Evolutionary conservation across 208 protist genomes (phyloP).

Genomic region (Blastocrithidia nonstop): DNA sequence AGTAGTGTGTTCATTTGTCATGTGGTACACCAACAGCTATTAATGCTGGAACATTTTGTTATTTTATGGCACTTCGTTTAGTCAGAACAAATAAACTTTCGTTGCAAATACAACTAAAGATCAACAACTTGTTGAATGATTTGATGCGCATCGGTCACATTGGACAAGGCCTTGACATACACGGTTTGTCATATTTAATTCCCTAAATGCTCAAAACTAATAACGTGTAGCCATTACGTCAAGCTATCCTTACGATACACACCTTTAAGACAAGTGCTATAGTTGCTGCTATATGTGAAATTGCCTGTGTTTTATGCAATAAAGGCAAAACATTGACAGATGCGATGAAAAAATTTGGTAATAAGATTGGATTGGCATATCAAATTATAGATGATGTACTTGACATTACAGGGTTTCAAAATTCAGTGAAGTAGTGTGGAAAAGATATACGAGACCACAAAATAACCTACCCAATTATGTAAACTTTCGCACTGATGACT

Average conservation of each 20-base stretch:
- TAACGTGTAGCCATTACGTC: conserved; percentile 8
- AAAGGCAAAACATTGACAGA: conserved; percentile 7
- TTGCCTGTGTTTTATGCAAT: conserved; percentile 38
- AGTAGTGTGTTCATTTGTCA: conserved; percentile 24
- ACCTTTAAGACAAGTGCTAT: conserved; percentile 37
- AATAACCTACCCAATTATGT: conserved; percentile 43
- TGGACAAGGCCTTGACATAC: conserved; percentile 56
- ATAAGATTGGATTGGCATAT: conserved; percentile 31
- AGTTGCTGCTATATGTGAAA: conserved; percentile 15
- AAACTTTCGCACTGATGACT: conserved; percentile 18
- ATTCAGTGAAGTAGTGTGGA: conserved; percentile 13
- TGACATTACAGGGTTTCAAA: conserved; percentile 22
- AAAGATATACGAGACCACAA: conserved; percentile 40
- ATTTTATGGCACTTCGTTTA: conserved; percentile 39
- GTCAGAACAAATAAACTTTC: conserved; percentile 18
- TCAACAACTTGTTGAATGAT: conserved; percentile 53
- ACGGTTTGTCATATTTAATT: conserved; percentile 35
- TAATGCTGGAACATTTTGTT: conserved; percentile 50
- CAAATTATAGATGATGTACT: conserved; percentile 57
- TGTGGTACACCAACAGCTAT: conserved; percentile 36
- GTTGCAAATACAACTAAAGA: conserved; percentile 10
- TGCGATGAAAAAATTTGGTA: conserved; percentile 24
- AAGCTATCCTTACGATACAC: conserved; percentile 29
- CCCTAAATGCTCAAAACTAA: conserved; percentile 16
- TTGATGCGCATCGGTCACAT: conserved; percentile 31